phyloP scores from a whole-genome alignment of 306 rosid genomes.

The Medicago lupulina region DNA sequence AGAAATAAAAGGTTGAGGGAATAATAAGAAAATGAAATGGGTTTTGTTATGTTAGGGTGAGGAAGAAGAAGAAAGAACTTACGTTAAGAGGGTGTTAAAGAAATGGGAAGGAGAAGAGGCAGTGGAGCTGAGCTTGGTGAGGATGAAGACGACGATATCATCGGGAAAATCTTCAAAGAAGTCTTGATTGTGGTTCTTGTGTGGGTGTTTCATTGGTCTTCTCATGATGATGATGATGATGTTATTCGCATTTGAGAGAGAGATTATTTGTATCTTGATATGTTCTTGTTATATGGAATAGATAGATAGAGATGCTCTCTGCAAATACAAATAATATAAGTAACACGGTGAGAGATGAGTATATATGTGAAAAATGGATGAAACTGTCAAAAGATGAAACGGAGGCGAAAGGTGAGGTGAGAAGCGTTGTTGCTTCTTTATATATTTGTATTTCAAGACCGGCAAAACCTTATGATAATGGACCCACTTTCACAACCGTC shows the following conservation, averaged over 20 bases:
- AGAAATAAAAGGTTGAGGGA: too few relatives aligned
- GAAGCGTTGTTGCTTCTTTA: neutral
- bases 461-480: neutral
- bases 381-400: conserved; percentile 4
- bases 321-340: too few relatives aligned
- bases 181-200: conserved; percentile 45
- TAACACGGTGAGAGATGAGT: too few relatives aligned
- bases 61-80: neutral
- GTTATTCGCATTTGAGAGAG: neutral
- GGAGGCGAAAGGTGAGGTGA: conserved; percentile 5
- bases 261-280: too few relatives aligned
- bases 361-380: neutral
- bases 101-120: conserved; percentile 75
- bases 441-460: conserved; percentile 15
- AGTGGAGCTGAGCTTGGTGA: conserved; percentile 72
- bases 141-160: conserved; percentile 67
- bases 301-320: too few relatives aligned
- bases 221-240: conserved; percentile 41
- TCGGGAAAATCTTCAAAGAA: conserved; percentile 70
- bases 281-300: neutral
- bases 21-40: too few relatives aligned
- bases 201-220: conserved; percentile 40
- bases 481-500: conserved; percentile 5
- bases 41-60: neutral
- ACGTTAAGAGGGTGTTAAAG: conserved; percentile 64